phyloP scores from a whole-genome alignment of 75 land plant species.

The Picea glauca region DNA sequence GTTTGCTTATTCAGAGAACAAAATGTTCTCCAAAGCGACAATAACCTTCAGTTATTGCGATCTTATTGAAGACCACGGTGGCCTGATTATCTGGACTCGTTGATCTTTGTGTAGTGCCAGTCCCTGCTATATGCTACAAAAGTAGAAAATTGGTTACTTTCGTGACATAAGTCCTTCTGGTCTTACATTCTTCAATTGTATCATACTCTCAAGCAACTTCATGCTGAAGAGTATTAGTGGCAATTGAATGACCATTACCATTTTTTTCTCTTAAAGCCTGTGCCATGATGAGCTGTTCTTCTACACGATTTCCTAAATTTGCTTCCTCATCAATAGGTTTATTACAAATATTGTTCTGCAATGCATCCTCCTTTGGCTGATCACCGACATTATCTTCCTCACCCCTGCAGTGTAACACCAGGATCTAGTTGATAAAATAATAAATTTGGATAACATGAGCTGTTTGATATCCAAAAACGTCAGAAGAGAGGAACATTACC shows the following conservation, averaged over 20 bases:
- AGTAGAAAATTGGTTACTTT: background rate
- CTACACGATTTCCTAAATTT: constrained; percentile 5
- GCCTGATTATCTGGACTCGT: background rate
- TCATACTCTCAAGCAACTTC: background rate
- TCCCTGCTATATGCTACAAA: constrained; percentile 3
- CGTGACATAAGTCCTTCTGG: background rate
- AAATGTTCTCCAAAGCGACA: background rate
- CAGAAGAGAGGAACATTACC: constrained; percentile 13
- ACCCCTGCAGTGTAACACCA: background rate
- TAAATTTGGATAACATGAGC: background rate
- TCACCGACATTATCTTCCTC: background rate
- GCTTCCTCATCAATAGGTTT: constrained; percentile 38
- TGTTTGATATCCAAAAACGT: background rate
- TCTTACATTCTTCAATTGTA: background rate
- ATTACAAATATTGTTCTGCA: constrained; percentile 15
- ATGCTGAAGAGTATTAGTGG: background rate
- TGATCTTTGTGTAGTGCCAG: background rate
- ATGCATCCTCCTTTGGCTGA: constrained; percentile 33
- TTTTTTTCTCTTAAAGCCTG: background rate
- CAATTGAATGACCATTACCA: constrained; percentile 2
- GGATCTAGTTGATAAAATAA: background rate
- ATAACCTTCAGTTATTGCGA: background rate
- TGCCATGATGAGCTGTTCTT: background rate
- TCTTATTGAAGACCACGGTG: background rate
- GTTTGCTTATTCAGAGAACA: background rate